Percentiles rank a stretch among this genome's conserved stretches.
These are phyloP conservation scores for Citrus unshiu DNA, from an alignment of 345 rosid genomes.

Conservation along the genomic window DNA sequence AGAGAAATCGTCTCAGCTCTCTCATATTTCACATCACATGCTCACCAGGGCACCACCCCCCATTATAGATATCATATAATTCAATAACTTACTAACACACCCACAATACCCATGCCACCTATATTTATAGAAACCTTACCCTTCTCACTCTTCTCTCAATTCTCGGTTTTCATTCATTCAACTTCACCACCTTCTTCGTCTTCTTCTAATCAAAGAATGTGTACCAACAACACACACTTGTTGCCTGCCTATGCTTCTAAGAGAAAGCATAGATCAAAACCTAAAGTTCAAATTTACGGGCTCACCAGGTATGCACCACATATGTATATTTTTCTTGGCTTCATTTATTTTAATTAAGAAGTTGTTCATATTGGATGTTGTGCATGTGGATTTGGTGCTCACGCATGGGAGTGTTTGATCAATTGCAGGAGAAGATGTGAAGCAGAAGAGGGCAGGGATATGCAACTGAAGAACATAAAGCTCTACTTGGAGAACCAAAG, in stretches of 20 bases:
- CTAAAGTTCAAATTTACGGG: slow-evolving; percentile 42
- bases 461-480: slow-evolving; percentile 56
- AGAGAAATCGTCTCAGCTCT: slow-evolving; percentile 16
- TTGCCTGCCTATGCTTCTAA: slow-evolving; percentile 21
- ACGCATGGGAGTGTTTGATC: not conserved
- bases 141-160: slow-evolving; percentile 9
- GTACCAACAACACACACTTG: slow-evolving; percentile 28
- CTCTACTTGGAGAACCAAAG: slow-evolving; percentile 56
- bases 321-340: not conserved
- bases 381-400: not conserved
- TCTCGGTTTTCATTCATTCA: not conserved
- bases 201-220: slow-evolving; percentile 22
- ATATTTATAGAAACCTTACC: slow-evolving; percentile 24
- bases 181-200: not conserved
- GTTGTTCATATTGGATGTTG: not conserved
- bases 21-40: slow-evolving; percentile 5
- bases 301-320: slow-evolving; percentile 31
- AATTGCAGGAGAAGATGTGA: slow-evolving; percentile 26
- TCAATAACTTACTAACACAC: not conserved
- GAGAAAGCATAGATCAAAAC: slow-evolving; percentile 35
- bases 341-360: not conserved
- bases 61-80: not conserved
- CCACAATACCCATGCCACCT: not conserved
- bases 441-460: slow-evolving; percentile 28
- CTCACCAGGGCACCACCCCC: slow-evolving; percentile 5